These are phyloP conservation scores for Trichaptum fuscoviolaceum DNA, from an alignment of 768 basidiomycete genomes.

Conservation along the genomic window DNA sequence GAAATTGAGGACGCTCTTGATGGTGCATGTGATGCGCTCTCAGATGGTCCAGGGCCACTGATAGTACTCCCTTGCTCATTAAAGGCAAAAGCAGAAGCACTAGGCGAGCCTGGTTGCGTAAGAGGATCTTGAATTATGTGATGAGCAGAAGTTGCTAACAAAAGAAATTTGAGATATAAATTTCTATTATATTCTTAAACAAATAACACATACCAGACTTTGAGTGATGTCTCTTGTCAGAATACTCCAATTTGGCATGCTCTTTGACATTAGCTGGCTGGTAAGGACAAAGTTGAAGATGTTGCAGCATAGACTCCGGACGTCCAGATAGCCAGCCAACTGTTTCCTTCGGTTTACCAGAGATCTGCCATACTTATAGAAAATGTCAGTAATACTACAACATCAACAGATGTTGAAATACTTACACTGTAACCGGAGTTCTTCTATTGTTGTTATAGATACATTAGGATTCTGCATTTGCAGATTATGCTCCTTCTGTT, in stretches of 20 bases:
- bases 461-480: background rate
- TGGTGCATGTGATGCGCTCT: background rate
- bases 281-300: background rate
- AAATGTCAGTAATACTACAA: background rate
- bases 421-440: background rate
- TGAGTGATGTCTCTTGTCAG: background rate
- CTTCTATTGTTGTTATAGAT: background rate
- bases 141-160: background rate
- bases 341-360: background rate
- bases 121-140: background rate
- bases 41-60: background rate
- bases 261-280: background rate
- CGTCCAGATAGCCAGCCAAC: background rate
- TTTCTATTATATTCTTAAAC: background rate
- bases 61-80: background rate
- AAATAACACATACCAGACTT: background rate
- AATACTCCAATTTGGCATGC: background rate
- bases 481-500: background rate
- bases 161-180: background rate
- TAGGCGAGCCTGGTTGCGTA: background rate
- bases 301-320: background rate
- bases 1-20: background rate
- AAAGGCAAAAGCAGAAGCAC: background rate
- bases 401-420: background rate
- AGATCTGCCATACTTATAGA: background rate